phyloP scores from a whole-genome alignment of 192 early-diverging fungal species.

The Diversispora epigaea region DNA sequence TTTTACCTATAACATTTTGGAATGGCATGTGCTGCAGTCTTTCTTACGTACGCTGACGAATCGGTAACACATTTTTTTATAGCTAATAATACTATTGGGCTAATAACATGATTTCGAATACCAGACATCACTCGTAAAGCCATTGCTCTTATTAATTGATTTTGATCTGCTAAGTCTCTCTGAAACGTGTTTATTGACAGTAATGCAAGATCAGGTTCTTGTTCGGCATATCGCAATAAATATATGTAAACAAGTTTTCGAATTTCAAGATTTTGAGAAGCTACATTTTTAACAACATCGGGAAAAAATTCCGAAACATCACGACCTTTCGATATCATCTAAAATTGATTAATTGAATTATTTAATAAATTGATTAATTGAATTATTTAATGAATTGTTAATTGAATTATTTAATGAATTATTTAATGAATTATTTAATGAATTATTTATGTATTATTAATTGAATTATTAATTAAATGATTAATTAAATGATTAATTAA shows the following conservation, averaged over 20 bases:
- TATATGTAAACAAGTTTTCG: slow-evolving; percentile 97
- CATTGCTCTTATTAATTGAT: slow-evolving; percentile 93
- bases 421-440: background rate
- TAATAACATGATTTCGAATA: slow-evolving; percentile 89
- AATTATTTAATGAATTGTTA: too few species aligned
- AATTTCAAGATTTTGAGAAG: slow-evolving; percentile 82
- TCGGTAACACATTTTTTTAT: slow-evolving; percentile 86
- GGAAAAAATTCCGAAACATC: slow-evolving; percentile 90
- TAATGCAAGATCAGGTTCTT: slow-evolving; percentile 94
- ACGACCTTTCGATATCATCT: slow-evolving; percentile 88
- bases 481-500: too few species aligned
- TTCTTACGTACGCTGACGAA: slow-evolving; percentile 89
- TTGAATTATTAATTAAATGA: too few species aligned
- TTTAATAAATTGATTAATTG: too few species aligned
- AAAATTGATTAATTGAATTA: background rate
- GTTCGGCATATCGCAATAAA: slow-evolving; percentile 90
- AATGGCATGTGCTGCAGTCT: slow-evolving; percentile 87
- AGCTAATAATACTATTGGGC: slow-evolving; percentile 86
- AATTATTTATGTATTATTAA: background rate
- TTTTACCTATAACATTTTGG: slow-evolving; percentile 79
- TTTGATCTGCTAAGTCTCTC: slow-evolving; percentile 89
- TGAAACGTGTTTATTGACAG: slow-evolving; percentile 98
- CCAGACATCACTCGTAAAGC: slow-evolving; percentile 94
- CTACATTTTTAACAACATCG: slow-evolving; percentile 97
- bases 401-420: background rate